Conservation (phyloP, 1,284 basidiomycete species). For the Vanrija humicola region DNA sequence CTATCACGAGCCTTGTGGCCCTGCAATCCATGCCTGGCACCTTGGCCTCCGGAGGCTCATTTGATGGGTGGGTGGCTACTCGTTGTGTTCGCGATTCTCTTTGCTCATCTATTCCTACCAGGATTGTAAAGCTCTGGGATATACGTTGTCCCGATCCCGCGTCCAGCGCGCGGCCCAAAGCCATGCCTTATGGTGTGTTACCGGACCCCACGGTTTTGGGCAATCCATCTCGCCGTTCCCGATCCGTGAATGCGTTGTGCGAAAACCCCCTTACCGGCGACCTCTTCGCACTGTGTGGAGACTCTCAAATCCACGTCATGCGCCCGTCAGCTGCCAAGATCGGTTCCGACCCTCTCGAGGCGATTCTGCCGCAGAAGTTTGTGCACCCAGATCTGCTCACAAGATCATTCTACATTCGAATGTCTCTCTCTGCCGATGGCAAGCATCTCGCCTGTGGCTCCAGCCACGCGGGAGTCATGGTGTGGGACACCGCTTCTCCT, state of each 20-base stretch:
- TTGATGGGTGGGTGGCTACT: conserved; percentile 39
- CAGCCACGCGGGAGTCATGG: conserved; percentile 37
- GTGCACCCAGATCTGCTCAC: conserved; percentile 36
- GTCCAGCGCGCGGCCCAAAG: conserved; percentile 20
- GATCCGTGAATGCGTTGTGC: conserved; percentile 38
- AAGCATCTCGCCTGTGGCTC: conserved; percentile 40
- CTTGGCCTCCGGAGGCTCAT: conserved; percentile 46
- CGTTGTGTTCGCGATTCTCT: neutral
- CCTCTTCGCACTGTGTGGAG: conserved; percentile 37
- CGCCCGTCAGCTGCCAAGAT: conserved; percentile 26
- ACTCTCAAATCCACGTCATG: conserved; percentile 39
- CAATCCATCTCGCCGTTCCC: conserved; percentile 28
- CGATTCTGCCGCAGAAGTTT: conserved; percentile 33
- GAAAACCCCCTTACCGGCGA: conserved; percentile 40
- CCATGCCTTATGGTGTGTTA: conserved; percentile 20
- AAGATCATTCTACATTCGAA: conserved; percentile 41
- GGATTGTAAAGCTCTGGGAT: conserved; percentile 50
- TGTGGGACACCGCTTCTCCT: conserved; percentile 32
- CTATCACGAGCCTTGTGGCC: conserved; percentile 45
- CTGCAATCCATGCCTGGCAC: conserved; percentile 41
- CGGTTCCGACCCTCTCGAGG: conserved; percentile 2
- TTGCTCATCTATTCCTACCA: conserved; percentile 1
- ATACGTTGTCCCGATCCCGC: conserved; percentile 34
- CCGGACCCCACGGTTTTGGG: conserved; percentile 35
- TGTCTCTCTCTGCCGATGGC: conserved; percentile 43